Base-by-base conservation (phyloP, 345 rosid species). In the Citrus cavaleriei region DNA sequence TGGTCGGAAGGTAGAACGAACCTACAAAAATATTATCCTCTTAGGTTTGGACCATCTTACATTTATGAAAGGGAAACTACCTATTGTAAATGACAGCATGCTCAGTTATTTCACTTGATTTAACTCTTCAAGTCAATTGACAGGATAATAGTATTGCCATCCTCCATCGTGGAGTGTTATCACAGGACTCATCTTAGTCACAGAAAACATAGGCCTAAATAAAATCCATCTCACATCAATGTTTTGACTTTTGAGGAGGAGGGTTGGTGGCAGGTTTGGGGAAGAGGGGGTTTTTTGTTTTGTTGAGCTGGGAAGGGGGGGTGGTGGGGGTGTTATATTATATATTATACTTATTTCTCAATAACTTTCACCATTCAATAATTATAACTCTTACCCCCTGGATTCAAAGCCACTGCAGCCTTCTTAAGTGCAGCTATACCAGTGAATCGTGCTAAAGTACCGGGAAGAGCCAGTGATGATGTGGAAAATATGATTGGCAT, bases 401-500 rank as follows among this genome's bases (percentile, higher is more conserved):
- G 99, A 81, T 87, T 93, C 80, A 96, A 87, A 78, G 97, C 92
- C 63, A 89, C 34, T 71, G 99, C 98, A 80, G 91, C 92, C 2
- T 93, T 94, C 90, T 92, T 96, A 68, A 96, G 84, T 13, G 85
- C 93, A 85, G 91, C 85, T 68, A 92, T 82, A 75, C 98, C 99
- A 16, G 98, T 93, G 79, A 94, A 96, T 72, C 98, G 88, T 22
- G 97, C 99, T 60, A 91, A 84, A 65, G 99, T 96, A 74, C 93
- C 97, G 0, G 99, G 99, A 77, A 96, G 98, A 79, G 99, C 95
- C 57, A 96, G 82, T 58, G 98, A 91, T 32, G 99, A 96, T 76
- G 99, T 96, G 34, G 99, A 96, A 79, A 95, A 95, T 86, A 95
- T 93, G 72, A 95, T 95, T 72, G 98, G 98, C 98, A 93, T 95